A percentile compares a stretch with the other conserved stretches of the same genome.
phyloP scores from a whole-genome alignment of 345 rosid genomes.

The Populus alba region DNA sequence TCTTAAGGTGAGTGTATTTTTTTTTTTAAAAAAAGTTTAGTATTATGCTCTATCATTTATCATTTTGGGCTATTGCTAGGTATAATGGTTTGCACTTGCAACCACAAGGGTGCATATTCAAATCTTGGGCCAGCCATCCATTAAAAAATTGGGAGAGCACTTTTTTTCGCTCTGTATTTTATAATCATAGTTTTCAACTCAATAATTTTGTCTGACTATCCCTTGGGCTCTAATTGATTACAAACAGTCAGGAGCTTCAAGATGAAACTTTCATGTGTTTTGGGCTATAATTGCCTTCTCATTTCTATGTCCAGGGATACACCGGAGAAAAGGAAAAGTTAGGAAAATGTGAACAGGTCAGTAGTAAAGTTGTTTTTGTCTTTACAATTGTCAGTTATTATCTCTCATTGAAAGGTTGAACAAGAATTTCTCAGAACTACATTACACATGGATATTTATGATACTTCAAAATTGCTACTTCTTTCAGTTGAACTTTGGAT shows the following conservation, averaged over 20 bases:
- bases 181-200: not conserved
- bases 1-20: slow-evolving; percentile 42
- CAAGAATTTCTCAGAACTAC: not conserved
- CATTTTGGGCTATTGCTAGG: not conserved
- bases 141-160: not conserved
- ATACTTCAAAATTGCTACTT: not conserved
- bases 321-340: slow-evolving; percentile 78
- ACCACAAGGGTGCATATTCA: not conserved
- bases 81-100: not conserved
- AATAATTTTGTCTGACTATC: slow-evolving; percentile 5
- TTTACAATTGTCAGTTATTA: not conserved
- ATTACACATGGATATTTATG: not conserved
- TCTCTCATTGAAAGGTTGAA: not conserved
- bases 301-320: slow-evolving; percentile 56
- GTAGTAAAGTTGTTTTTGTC: slow-evolving; percentile 2
- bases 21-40: not conserved
- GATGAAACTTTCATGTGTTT: slow-evolving; percentile 12
- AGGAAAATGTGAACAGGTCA: slow-evolving; percentile 90
- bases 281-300: slow-evolving; percentile 4
- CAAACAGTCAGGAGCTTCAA: slow-evolving; percentile 7
- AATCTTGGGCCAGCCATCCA: not conserved
- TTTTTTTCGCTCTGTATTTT: too few relatives aligned
- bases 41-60: not conserved
- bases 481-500: not conserved
- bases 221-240: not conserved